Evolutionary conservation across 768 basidiomycete species (phyloP), one percentile per base, ranked within the genome.

Genomic region (Lepiota brunneoincarnata): DNA sequence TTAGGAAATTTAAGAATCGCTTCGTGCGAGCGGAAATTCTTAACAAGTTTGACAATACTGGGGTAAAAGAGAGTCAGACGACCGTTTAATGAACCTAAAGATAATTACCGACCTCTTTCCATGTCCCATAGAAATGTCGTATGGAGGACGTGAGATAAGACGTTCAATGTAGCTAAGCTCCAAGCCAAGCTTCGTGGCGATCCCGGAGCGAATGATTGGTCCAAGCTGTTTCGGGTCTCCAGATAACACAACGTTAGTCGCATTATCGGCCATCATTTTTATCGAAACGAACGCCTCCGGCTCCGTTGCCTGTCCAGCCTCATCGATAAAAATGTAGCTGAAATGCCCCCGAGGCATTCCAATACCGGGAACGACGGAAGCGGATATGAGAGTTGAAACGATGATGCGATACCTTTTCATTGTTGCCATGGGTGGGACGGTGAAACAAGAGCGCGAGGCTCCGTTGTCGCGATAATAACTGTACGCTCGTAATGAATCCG

Each of bases 181-280:
- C 2, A 89, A 64, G 0, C 83, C 84, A 3, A 89, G 69, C 31
- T 73, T 71, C 15, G 76, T 70, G 1, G 86, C 86, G 37, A 86
- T 71, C 2, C 58, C 57, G 0, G 86, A 87, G 1, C 80, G 75
- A 46, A 89, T 78, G 53, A 88, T 81, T 0, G 87, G 87, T 0
- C 87, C 85, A 7, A 89, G 72, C 59, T 89, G 87, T 66, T 83
- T 85, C 0, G 81, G 86, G 60, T 90, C 87, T 0, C 87, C 87
- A 1, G 84, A 80, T 0, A 90, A 70, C 2, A 89, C 64, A 21
- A 89, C 66, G 44, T 81, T 84, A 0, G 86, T 89, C 0, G 59
- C 51, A 3, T 63, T 64, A 50, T 78, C 72, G 0, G 82, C 79
- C 65, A 86, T 73, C 0, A 79, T 81, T 68, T 83, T 83, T 67